Evolutionary conservation across 352 stramenopile genomes (phyloP).

Genomic region (Phytopythium aichiense): DNA sequence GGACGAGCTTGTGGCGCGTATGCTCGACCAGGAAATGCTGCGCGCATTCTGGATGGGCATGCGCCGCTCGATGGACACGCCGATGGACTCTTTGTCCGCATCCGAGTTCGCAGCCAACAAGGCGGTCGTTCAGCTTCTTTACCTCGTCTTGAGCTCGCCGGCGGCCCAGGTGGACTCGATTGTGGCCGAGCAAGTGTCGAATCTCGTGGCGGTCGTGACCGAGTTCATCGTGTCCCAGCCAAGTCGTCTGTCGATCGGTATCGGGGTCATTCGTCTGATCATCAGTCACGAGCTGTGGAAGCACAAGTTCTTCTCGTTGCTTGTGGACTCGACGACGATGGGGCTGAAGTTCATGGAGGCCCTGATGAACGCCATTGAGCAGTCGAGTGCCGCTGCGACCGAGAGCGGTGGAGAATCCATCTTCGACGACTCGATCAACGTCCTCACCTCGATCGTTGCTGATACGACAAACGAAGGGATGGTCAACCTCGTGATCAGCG

Average conservation of each 20-base stretch:
- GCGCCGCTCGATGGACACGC: conserved; percentile 57
- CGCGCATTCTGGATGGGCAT: conserved; percentile 60
- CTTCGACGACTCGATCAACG: conserved; percentile 59
- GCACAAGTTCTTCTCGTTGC: conserved; percentile 66
- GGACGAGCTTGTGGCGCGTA: conserved; percentile 42
- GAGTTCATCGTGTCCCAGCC: conserved; percentile 62
- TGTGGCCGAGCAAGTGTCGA: conserved; percentile 54
- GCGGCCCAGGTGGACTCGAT: conserved; percentile 44
- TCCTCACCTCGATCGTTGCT: conserved; percentile 58
- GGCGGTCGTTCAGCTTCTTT: conserved; percentile 59
- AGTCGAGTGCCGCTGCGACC: conserved; percentile 27
- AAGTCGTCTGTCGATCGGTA: conserved; percentile 43
- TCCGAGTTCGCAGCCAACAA: conserved; percentile 35
- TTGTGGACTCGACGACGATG: conserved; percentile 57
- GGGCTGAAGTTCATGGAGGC: conserved; percentile 65
- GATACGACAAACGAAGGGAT: conserved; percentile 58
- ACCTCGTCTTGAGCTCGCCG: conserved; percentile 61
- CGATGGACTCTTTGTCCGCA: conserved; percentile 23
- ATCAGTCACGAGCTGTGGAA: conserved; percentile 62
- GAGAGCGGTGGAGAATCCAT: conserved; percentile 25
- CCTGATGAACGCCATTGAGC: conserved; percentile 48
- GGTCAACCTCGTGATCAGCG: conserved; percentile 66
- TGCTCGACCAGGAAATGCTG: conserved; percentile 73
- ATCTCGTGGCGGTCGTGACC: conserved; percentile 61
- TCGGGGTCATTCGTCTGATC: conserved; percentile 77